phyloP scores from a whole-genome alignment of 108 stramenopile species.

The Cyclotella kingstonii region DNA sequence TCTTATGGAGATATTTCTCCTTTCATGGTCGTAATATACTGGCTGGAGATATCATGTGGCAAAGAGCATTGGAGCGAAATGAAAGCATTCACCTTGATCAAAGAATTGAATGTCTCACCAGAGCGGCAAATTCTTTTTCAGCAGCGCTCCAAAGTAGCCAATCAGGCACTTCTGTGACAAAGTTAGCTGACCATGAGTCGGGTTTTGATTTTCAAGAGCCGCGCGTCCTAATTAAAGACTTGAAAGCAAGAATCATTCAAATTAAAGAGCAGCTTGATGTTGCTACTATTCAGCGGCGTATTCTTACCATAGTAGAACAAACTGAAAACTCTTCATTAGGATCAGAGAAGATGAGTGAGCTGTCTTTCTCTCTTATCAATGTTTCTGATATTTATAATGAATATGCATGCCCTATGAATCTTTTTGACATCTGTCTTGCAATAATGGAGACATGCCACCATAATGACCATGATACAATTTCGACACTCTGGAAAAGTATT shows the following conservation, averaged over 20 bases:
- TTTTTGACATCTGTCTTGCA: constrained; percentile 74
- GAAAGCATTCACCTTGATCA: constrained; percentile 49
- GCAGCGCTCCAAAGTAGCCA: constrained; percentile 30
- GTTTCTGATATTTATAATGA: constrained; percentile 79
- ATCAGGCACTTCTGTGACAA: not conserved
- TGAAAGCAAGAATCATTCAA: constrained; percentile 36
- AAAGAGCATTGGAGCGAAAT: constrained; percentile 39
- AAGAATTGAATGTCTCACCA: constrained; percentile 69
- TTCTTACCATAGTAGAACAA: constrained; percentile 57
- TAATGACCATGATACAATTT: constrained; percentile 51
- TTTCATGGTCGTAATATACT: constrained; percentile 60
- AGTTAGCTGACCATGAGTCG: constrained; percentile 2
- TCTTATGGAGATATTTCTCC: constrained; percentile 72
- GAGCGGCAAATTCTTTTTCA: constrained; percentile 57
- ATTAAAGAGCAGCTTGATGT: constrained; percentile 63
- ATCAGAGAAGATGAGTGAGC: constrained; percentile 41
- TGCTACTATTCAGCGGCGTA: constrained; percentile 65
- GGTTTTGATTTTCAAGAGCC: constrained; percentile 1
- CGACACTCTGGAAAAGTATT: constrained; percentile 68
- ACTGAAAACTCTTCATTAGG: constrained; percentile 44
- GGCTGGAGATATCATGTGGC: constrained; percentile 64
- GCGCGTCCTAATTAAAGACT: constrained; percentile 24
- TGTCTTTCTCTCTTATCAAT: constrained; percentile 51
- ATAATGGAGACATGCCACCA: constrained; percentile 64
- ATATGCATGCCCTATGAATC: constrained; percentile 57